Conservation (phyloP, 1,284 basidiomycete genomes). For the Cutaneotrichosporon curvatum region DNA sequence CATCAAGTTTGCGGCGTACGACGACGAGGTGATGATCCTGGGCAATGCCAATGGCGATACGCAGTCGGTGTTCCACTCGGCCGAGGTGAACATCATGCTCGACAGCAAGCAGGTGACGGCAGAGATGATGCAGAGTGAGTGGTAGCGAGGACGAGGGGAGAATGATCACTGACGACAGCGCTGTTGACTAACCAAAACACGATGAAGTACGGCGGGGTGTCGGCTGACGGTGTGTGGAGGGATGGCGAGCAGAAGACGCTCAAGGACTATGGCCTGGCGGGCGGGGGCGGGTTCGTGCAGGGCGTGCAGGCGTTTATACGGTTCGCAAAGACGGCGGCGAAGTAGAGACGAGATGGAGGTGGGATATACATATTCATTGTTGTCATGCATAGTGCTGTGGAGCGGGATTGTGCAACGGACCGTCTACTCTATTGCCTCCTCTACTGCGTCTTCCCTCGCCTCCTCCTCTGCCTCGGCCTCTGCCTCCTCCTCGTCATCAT, state of each 20-base stretch:
- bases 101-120: slow-evolving; percentile 56
- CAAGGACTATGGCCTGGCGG: slow-evolving; percentile 41
- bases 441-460: not conserved
- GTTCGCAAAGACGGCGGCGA: slow-evolving; percentile 33
- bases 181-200: slow-evolving; percentile 65
- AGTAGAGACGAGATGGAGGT: slow-evolving; percentile 4
- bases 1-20: slow-evolving; percentile 67
- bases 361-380: too few species aligned
- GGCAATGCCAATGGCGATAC: slow-evolving; percentile 53
- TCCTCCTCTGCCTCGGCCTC: too few species aligned
- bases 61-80: slow-evolving; percentile 72
- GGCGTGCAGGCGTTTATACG: slow-evolving; percentile 37
- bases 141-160: too few species aligned
- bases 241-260: slow-evolving; percentile 52
- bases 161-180: slow-evolving; percentile 42
- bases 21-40: slow-evolving; percentile 62
- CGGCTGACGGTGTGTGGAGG: slow-evolving; percentile 61
- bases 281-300: slow-evolving; percentile 32
- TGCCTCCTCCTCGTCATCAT: slow-evolving; percentile 2
- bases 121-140: slow-evolving; percentile 55
- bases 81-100: slow-evolving; percentile 70
- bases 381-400: too few species aligned
- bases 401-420: too few species aligned
- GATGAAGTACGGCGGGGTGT: slow-evolving; percentile 57
- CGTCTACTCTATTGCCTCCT: too few species aligned